Evolutionary conservation across 495 filamentous ascomycete species (phyloP).

Genomic region (Penicillium coffeae): DNA sequence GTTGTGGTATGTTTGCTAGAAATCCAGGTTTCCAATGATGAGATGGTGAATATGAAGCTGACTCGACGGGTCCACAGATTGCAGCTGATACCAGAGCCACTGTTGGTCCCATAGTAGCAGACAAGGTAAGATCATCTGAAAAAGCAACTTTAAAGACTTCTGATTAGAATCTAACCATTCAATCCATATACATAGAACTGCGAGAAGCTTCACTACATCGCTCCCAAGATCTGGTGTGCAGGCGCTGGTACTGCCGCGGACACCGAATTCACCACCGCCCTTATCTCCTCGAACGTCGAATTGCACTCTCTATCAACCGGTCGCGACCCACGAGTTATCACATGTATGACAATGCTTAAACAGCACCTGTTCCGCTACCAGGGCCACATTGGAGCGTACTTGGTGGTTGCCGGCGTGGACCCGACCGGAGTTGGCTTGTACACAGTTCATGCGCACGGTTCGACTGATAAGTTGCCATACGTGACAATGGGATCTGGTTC

Average conservation of each 20-base stretch:
- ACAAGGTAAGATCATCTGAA: conserved; percentile 64
- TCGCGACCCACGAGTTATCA: conserved; percentile 94
- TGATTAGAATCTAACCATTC: not conserved
- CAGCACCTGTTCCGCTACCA: conserved; percentile 99
- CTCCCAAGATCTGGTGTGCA: conserved; percentile 99
- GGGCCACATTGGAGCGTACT: conserved; percentile 95
- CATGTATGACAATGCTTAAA: conserved; percentile 99
- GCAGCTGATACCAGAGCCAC: conserved; percentile 98
- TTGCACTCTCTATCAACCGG: conserved; percentile 92
- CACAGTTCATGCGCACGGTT: conserved; percentile 98
- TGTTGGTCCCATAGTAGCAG: conserved; percentile 94
- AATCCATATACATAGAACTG: conserved; percentile 64
- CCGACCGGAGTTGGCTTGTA: conserved; percentile 94
- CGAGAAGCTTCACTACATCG: conserved; percentile 98
- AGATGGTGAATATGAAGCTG: conserved; percentile 6
- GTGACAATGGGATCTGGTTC: conserved; percentile 98
- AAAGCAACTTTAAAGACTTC: not conserved
- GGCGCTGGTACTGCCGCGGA: conserved; percentile 97
- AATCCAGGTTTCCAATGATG: not conserved
- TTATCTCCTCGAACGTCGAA: conserved; percentile 98
- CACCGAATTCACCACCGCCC: conserved; percentile 97
- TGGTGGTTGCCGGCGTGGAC: conserved; percentile 96
- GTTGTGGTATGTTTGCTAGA: conserved; percentile 66
- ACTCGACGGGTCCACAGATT: conserved; percentile 53
- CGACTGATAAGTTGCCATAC: conserved; percentile 97